phyloP scores from a whole-genome alignment of 2,329 filamentous ascomycete genomes.

The Fusarium sp. region DNA sequence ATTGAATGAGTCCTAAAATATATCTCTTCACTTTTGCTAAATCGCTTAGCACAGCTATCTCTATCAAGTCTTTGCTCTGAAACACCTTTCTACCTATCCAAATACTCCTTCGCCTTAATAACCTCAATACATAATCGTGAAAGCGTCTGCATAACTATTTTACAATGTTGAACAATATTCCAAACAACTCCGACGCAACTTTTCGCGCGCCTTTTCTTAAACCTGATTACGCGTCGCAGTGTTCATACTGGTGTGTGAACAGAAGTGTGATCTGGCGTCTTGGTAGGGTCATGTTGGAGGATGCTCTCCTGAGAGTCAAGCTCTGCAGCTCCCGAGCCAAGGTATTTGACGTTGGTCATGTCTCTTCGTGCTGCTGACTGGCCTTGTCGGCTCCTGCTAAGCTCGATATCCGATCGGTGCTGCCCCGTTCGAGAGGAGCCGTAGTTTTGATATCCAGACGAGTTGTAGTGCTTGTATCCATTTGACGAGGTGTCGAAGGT shows the following conservation, averaged over 20 bases:
- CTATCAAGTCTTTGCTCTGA: not conserved
- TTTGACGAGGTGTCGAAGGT: slow-evolving; percentile 24
- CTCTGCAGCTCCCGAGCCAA: slow-evolving; percentile 11
- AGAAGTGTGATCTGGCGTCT: not conserved
- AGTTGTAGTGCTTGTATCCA: slow-evolving; percentile 26
- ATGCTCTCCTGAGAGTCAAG: slow-evolving; percentile 25
- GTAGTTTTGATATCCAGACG: slow-evolving; percentile 15
- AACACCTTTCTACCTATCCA: not conserved
- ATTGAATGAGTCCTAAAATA: no score
- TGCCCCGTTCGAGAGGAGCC: slow-evolving; percentile 14
- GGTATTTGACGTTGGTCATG: slow-evolving; percentile 4
- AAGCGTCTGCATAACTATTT: not conserved
- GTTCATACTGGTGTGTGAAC: not conserved
- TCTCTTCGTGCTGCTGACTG: not conserved
- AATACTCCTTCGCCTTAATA: not conserved
- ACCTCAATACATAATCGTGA: not conserved
- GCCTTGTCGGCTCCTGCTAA: not conserved
- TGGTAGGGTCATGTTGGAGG: not conserved
- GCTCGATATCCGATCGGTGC: slow-evolving; percentile 19
- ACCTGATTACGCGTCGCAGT: not conserved
- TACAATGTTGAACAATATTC: not conserved
- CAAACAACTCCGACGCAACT: not conserved
- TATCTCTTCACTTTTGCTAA: not conserved
- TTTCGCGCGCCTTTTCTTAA: not conserved
- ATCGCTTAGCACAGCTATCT: not conserved